A percentile compares a stretch with the other conserved stretches of the same genome.
These are phyloP conservation scores for Thyridium curvatum DNA, from an alignment of 2,329 filamentous ascomycete genomes.

Conservation along the genomic window DNA sequence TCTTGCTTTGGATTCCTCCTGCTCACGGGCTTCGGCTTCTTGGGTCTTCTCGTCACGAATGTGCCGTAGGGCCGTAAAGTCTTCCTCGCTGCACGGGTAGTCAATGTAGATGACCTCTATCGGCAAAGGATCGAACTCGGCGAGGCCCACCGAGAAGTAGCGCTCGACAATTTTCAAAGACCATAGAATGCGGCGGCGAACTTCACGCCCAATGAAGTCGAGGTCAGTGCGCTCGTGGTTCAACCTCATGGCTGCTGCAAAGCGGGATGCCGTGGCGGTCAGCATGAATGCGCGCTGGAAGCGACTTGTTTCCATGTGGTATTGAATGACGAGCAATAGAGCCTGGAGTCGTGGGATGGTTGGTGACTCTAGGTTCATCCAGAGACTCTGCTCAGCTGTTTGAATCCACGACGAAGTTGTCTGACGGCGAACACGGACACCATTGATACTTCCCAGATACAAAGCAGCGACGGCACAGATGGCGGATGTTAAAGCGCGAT, in stretches of 20 bases:
- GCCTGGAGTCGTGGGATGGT: conserved; percentile 25
- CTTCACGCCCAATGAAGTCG: conserved; percentile 25
- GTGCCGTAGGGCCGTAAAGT: conserved; percentile 12
- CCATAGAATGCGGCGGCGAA: conserved; percentile 31
- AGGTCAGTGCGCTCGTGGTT: conserved; percentile 30
- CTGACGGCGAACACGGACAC: conserved; percentile 3
- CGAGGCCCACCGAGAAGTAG: conserved; percentile 31
- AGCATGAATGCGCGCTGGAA: conserved; percentile 28
- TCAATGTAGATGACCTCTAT: conserved; percentile 30
- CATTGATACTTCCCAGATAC: conserved; percentile 13
- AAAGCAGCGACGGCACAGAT: conserved; percentile 24
- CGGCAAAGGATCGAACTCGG: conserved; percentile 32
- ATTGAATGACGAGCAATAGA: conserved; percentile 21
- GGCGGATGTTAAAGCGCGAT: conserved; percentile 21
- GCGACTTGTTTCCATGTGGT: conserved; percentile 22
- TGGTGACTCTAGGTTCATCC: conserved; percentile 21
- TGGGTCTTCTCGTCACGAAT: too few species aligned
- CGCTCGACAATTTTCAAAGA: conserved; percentile 31
- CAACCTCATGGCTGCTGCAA: conserved; percentile 28
- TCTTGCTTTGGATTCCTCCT: background rate
- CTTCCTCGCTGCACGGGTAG: conserved; percentile 24
- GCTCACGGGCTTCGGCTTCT: too few species aligned
- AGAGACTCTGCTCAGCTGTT: conserved; percentile 22
- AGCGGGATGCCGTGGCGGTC: conserved; percentile 24
- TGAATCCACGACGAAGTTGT: conserved; percentile 19